Conservation (phyloP, 306 rosid genomes). For the Vicia faba region DNA sequence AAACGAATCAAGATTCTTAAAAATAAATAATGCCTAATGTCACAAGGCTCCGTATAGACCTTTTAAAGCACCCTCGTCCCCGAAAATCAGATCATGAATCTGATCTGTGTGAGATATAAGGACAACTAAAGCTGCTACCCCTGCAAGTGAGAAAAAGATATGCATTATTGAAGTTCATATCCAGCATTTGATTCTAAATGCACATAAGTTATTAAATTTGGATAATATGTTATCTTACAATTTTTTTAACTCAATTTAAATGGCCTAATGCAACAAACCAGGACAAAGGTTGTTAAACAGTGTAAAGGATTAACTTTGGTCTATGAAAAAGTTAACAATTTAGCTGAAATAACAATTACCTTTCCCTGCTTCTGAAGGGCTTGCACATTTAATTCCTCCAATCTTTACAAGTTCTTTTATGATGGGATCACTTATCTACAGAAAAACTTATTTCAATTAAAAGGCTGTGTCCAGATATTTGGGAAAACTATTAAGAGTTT, state of each 20-base stretch:
- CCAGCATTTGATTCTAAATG: not conserved
- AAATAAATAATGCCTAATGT: constrained; percentile 25
- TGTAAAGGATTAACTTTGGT: constrained; percentile 11
- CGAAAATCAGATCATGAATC: constrained; percentile 52
- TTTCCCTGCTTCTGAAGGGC: constrained; percentile 66
- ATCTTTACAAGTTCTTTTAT: constrained; percentile 53
- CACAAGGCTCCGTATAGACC: constrained; percentile 49
- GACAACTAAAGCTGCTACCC: constrained; percentile 68
- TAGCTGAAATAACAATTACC: constrained; percentile 51
- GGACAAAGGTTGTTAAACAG: constrained; percentile 12
- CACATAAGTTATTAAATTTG: constrained; percentile 10
- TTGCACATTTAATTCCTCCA: constrained; percentile 74
- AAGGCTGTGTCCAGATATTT: too few species aligned
- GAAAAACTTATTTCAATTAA: constrained; percentile 28
- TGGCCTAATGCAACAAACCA: constrained; percentile 27
- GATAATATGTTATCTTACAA: constrained; percentile 3
- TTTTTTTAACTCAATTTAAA: constrained; percentile 16
- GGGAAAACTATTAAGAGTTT: too few species aligned
- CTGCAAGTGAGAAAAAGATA: constrained; percentile 54
- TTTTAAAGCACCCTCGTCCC: constrained; percentile 53
- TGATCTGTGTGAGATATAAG: constrained; percentile 53
- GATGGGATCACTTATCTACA: constrained; percentile 56
- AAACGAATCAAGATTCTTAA: constrained; percentile 37
- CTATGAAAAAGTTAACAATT: constrained; percentile 33
- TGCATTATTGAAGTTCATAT: constrained; percentile 5